Percentiles rank a stretch among this genome's conserved stretches.
phyloP scores from a whole-genome alignment of 345 rosid genomes.

The Melaleuca alternifolia region DNA sequence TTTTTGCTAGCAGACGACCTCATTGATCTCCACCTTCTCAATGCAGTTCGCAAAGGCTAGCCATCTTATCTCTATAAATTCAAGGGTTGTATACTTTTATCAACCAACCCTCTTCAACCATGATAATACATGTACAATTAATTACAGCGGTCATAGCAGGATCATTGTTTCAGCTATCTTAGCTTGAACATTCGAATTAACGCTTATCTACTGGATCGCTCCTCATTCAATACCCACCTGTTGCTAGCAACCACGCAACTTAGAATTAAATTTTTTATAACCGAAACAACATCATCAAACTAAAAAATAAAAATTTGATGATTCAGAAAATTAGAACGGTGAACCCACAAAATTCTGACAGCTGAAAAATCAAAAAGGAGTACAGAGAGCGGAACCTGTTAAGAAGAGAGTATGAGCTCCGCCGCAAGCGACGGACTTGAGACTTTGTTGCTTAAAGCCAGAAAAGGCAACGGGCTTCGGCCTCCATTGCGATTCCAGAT shows the following conservation, averaged over 20 bases:
- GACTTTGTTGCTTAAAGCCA: conserved; percentile 27
- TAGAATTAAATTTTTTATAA: not conserved
- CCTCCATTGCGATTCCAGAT: conserved; percentile 59
- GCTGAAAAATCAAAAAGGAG: not conserved
- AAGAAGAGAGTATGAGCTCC: conserved; percentile 96
- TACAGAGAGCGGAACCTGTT: conserved; percentile 34
- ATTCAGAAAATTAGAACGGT: not conserved
- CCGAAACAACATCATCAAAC: not conserved
- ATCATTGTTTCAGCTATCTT: not conserved
- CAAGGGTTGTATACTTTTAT: not conserved
- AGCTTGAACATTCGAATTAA: not conserved
- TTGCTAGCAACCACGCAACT: not conserved
- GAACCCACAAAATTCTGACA: not conserved
- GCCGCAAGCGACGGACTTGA: conserved; percentile 73
- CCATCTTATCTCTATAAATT: not conserved
- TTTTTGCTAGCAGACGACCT: not conserved
- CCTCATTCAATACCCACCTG: not conserved
- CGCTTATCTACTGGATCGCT: not conserved
- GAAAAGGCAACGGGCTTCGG: conserved; percentile 37
- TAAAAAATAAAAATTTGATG: not conserved
- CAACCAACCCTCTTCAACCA: not conserved
- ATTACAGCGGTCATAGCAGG: not conserved
- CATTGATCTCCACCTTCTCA: not conserved
- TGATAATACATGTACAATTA: not conserved
- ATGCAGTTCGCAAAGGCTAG: not conserved